Evolutionary conservation across 495 filamentous ascomycete genomes (phyloP), one percentile per base, ranked within the genome.

Genomic region (Aspergillus sclerotioniger): DNA sequence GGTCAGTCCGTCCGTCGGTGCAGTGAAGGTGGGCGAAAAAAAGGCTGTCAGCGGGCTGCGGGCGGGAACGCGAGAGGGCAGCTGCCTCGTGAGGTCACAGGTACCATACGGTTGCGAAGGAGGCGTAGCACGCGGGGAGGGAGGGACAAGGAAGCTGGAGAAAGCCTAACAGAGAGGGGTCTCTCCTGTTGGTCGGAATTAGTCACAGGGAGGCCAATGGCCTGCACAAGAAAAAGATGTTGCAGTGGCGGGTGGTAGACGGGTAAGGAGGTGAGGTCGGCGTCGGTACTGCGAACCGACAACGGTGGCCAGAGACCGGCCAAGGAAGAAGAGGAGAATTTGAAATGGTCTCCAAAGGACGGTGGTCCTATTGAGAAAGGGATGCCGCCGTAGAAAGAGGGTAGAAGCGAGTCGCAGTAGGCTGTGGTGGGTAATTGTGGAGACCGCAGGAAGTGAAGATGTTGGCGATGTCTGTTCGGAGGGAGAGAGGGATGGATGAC

Each of bases 41-140:
- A 52, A 51, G 47, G 54, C 28, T 45, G 63, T 66, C 63, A 66
- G 63, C 60, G 60, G 63, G 50, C 39, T 32, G 46, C 47, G 51
- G 52, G 51, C 48, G 54, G 59, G 54, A 53, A 54, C 53, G 54
- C 45, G 46, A 67, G 65, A 68, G 67, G 69, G 68, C 70, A 74
- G 68, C 70, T 73, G 73, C 70, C 73, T 72, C 63, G 68, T 59
- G 57, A 66, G 57, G 62, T 69, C 69, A 70, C 72, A 70, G 67
- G 67, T 66, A 67, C 66, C 70, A 70, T 69, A 63, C 62, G 65
- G 67, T 64, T 63, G 62, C 65, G 59, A 58, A 51, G 49, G 54
- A 61, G 54, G 62, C 47, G 62, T 58, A 54, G 66, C 58, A 70
- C 64, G 67, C 67, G 64, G 61, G 63, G 62, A 56, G 61, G 63